These are phyloP conservation scores for Tephrocybe sp. DNA, from an alignment of 768 basidiomycete species.

Conservation along the genomic window DNA sequence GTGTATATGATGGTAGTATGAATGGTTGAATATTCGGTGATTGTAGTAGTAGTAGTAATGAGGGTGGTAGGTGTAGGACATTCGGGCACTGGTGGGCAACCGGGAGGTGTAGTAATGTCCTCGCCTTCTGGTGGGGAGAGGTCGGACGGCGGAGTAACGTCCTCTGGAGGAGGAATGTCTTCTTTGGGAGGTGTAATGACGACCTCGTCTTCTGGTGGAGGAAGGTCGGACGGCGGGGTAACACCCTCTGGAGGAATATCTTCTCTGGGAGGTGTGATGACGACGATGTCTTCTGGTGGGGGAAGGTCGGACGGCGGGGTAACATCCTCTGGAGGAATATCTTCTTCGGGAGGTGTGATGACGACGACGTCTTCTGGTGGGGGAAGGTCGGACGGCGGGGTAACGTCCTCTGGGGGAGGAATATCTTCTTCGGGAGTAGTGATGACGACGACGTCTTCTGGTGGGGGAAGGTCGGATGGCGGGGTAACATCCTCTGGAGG, in stretches of 20 bases:
- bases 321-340: background rate
- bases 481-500: background rate
- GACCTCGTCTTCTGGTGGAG: background rate
- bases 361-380: background rate
- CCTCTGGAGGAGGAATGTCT: background rate
- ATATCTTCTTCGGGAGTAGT: background rate
- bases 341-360: background rate
- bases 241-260: background rate
- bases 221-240: background rate
- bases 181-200: background rate
- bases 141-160: background rate
- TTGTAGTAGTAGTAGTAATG: background rate
- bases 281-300: background rate
- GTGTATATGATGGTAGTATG: background rate
- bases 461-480: background rate
- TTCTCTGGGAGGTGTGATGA: background rate
- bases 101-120: too few species aligned
- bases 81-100: background rate
- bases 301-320: background rate
- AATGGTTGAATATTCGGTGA: too few species aligned
- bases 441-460: background rate
- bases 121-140: conserved; percentile 1
- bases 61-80: background rate
- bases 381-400: background rate
- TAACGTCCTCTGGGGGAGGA: background rate